These are phyloP conservation scores for Trichosphaerium sp. DNA, from an alignment of 78 protist genomes.

Conservation along the genomic window DNA sequence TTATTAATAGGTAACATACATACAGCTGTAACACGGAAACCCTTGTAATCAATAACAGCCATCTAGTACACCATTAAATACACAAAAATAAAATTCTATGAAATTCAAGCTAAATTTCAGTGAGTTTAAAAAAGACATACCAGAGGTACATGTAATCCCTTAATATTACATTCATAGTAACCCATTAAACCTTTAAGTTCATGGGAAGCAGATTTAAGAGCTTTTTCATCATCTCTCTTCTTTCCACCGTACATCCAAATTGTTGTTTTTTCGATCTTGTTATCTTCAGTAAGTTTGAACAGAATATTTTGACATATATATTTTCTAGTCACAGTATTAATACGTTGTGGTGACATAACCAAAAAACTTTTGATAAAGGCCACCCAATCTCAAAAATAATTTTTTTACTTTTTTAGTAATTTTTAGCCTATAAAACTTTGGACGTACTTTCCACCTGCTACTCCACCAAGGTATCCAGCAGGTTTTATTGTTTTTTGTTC, in stretches of 20 bases:
- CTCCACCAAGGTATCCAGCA: too few species aligned
- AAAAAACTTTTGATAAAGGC: too few species aligned
- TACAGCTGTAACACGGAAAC: slow-evolving; percentile 44
- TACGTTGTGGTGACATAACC: too few species aligned
- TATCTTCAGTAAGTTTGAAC: slow-evolving; percentile 42
- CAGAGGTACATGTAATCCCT: slow-evolving; percentile 40
- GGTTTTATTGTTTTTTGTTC: slow-evolving; percentile 47
- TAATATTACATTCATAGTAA: slow-evolving; percentile 20
- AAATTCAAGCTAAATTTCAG: not conserved
- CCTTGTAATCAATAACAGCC: slow-evolving; percentile 58
- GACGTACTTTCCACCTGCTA: too few species aligned
- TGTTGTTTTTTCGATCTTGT: too few species aligned
- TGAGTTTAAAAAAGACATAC: not conserved
- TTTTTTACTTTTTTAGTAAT: too few species aligned
- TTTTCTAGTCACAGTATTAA: too few species aligned
- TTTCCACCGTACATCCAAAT: slow-evolving; percentile 51
- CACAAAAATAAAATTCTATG: not conserved
- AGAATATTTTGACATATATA: slow-evolving; percentile 36
- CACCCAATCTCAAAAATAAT: too few species aligned
- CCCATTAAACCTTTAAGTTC: slow-evolving; percentile 47
- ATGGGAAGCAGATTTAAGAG: slow-evolving; percentile 45
- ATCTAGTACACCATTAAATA: not conserved
- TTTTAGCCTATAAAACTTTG: too few species aligned
- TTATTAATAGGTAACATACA: slow-evolving; percentile 41
- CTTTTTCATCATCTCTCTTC: slow-evolving; percentile 27